These are phyloP conservation scores for Sanghuangporus baumii DNA, from an alignment of 1,284 basidiomycete genomes.

Conservation along the genomic window DNA sequence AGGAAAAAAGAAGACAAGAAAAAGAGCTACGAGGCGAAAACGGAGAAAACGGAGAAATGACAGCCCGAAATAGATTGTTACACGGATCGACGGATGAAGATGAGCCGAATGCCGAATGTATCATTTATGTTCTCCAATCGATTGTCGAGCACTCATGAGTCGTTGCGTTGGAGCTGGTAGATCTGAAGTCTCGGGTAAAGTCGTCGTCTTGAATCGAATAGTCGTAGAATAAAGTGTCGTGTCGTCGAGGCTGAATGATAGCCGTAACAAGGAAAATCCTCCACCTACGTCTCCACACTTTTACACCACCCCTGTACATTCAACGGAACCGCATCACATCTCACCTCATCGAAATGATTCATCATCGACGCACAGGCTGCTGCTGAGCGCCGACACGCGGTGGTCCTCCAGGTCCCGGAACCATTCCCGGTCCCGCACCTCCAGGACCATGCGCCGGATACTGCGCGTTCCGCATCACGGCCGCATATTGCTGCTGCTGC, in stretches of 20 bases:
- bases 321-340: neutral
- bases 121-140: neutral
- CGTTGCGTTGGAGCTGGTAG: neutral
- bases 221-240: too few species aligned
- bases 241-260: too few species aligned
- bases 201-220: too few species aligned
- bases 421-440: neutral
- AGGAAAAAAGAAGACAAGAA: neutral
- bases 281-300: neutral
- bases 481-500: conserved; percentile 13
- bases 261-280: too few species aligned
- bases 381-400: neutral
- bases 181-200: too few species aligned
- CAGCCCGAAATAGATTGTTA: neutral
- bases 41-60: neutral
- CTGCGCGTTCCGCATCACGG: conserved; percentile 7
- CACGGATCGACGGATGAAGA: neutral
- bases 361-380: conserved; percentile 9
- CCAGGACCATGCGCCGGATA: conserved; percentile 9
- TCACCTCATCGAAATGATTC: neutral
- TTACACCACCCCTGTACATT: neutral
- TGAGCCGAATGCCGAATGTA: too few species aligned
- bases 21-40: neutral
- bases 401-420: neutral
- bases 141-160: neutral